A percentile compares a stretch with the other conserved stretches of the same genome.
phyloP scores from a whole-genome alignment of 2,329 filamentous ascomycete genomes.

The Metarhizium humberi region DNA sequence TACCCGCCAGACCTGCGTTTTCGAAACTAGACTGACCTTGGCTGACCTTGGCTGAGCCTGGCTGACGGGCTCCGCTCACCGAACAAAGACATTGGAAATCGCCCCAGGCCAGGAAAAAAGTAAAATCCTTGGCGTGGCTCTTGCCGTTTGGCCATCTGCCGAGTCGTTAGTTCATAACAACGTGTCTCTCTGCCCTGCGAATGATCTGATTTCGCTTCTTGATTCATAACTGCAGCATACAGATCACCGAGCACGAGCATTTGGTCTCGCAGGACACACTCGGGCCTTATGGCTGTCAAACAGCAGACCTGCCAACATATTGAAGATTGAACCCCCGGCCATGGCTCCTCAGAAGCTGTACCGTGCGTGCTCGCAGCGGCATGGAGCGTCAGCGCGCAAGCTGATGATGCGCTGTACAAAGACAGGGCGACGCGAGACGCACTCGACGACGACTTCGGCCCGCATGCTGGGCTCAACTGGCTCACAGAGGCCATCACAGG shows the following conservation, averaged over 20 bases:
- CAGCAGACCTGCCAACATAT: not conserved
- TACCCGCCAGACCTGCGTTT: no score
- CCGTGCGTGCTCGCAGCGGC: constrained; percentile 1
- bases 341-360: constrained; percentile 5
- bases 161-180: not conserved
- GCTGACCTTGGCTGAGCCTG: not conserved
- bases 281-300: not conserved
- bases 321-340: not conserved
- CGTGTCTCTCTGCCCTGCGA: not conserved
- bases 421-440: not conserved
- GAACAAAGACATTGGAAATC: not conserved
- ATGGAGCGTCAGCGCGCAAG: not conserved
- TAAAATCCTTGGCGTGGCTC: not conserved
- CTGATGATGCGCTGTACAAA: not conserved
- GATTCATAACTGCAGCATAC: not conserved
- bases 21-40: not conserved
- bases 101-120: not conserved
- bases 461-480: no score
- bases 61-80: not conserved
- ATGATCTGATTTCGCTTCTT: not conserved
- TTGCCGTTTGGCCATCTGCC: not conserved
- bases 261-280: no score
- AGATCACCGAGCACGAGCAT: not conserved
- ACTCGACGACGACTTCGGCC: not conserved
- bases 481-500: not conserved